Evolutionary conservation across 2,329 filamentous ascomycete species (phyloP).

Genomic region (Fusarium brachygibbosum): DNA sequence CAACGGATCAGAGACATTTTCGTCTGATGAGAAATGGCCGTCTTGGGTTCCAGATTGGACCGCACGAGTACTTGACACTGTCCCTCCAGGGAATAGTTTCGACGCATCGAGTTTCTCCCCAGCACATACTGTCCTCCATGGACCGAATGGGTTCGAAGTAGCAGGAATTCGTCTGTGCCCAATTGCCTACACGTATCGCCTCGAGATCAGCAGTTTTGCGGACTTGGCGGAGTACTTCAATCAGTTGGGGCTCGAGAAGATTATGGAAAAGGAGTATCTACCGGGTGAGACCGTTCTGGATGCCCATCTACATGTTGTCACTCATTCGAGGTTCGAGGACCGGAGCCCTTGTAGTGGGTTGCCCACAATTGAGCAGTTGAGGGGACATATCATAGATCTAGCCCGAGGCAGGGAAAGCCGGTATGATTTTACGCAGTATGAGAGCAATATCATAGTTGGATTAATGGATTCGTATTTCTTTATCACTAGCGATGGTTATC

Average conservation of each 20-base stretch:
- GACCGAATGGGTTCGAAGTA: not conserved
- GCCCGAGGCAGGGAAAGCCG: not conserved
- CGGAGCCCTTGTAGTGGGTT: not conserved
- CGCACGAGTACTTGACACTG: not conserved
- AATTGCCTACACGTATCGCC: not conserved
- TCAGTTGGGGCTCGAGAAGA: not conserved
- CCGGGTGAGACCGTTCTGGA: not conserved
- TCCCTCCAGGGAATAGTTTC: not conserved
- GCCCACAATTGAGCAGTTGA: not conserved
- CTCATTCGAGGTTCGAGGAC: not conserved
- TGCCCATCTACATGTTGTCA: not conserved
- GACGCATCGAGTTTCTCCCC: not conserved
- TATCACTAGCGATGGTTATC: not conserved
- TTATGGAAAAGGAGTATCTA: not conserved
- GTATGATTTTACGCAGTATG: not conserved
- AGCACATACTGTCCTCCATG: not conserved
- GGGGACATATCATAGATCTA: not conserved
- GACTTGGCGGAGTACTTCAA: not conserved
- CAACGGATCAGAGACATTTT: not conserved
- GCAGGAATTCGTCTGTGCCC: not conserved
- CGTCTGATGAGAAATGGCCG: not conserved
- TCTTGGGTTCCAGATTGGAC: conserved; percentile 3
- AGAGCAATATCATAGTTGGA: not conserved
- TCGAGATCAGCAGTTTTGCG: not conserved
- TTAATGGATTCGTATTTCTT: not conserved